phyloP scores from a whole-genome alignment of 345 rosid genomes.

The Excoecaria agallocha region DNA sequence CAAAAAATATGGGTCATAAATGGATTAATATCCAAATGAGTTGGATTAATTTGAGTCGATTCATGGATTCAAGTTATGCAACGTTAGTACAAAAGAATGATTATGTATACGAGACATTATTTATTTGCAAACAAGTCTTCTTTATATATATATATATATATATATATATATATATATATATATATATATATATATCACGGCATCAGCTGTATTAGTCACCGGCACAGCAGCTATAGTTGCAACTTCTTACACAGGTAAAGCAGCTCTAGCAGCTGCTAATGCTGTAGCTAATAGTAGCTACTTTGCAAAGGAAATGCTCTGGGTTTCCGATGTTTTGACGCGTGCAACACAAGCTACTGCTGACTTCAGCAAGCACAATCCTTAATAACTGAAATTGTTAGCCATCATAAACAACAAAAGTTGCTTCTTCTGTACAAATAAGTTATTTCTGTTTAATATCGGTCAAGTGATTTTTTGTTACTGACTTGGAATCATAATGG shows the following conservation, averaged over 20 bases:
- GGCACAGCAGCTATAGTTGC: conserved; percentile 73
- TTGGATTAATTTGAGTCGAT: no score
- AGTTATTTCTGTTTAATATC: conserved; percentile 6
- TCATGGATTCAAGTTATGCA: no score
- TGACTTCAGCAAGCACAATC: conserved; percentile 54
- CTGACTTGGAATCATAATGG: background rate
- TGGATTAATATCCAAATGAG: no score
- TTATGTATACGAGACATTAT: no score
- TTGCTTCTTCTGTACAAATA: conserved; percentile 16
- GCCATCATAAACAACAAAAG: no score
- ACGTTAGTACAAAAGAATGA: no score
- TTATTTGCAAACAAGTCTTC: no score
- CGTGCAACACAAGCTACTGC: conserved; percentile 71
- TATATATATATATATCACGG: no score
- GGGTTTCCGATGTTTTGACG: conserved; percentile 66
- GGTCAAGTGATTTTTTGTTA: background rate
- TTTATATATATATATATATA: no score
- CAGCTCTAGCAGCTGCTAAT: conserved; percentile 59
- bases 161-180: no score
- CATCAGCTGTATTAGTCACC: conserved; percentile 55
- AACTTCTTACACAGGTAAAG: conserved; percentile 29
- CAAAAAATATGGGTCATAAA: no score
- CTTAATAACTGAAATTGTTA: conserved; percentile 23
- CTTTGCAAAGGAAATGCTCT: conserved; percentile 78
- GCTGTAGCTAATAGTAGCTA: conserved; percentile 67